Percentiles rank a stretch among this genome's conserved stretches.
These are phyloP conservation scores for Trichoderma asperellum DNA, from an alignment of 2,329 filamentous ascomycete species.

Conservation along the genomic window DNA sequence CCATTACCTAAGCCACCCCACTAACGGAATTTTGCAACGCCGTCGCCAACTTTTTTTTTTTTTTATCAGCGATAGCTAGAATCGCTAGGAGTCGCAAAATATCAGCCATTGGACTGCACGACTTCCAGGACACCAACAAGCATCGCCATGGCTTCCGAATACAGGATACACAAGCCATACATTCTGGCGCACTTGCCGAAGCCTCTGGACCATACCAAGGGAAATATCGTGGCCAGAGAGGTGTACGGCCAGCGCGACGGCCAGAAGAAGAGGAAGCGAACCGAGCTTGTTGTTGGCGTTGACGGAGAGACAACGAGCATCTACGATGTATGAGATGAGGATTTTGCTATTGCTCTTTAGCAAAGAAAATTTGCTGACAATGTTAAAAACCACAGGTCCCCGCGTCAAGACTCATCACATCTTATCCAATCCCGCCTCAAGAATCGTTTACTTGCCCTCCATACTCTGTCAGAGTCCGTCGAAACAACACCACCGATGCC, in stretches of 20 bases:
- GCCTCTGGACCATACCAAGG: slow-evolving; percentile 57
- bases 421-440: slow-evolving; percentile 68
- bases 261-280: slow-evolving; percentile 64
- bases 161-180: slow-evolving; percentile 67
- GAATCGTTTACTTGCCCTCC: slow-evolving; percentile 66
- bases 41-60: slow-evolving; percentile 44
- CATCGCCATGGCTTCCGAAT: slow-evolving; percentile 58
- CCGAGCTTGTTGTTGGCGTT: slow-evolving; percentile 65
- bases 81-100: slow-evolving; percentile 20
- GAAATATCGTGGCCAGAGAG: slow-evolving; percentile 61
- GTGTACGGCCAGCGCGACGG: slow-evolving; percentile 63
- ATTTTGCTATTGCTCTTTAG: too few species aligned
- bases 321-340: slow-evolving; percentile 61
- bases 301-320: slow-evolving; percentile 69
- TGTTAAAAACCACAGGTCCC: slow-evolving; percentile 53
- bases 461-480: slow-evolving; percentile 60
- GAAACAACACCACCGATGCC: slow-evolving; percentile 51
- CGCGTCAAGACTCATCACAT: slow-evolving; percentile 64
- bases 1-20: slow-evolving; percentile 36
- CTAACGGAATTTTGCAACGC: slow-evolving; percentile 43
- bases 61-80: slow-evolving; percentile 41
- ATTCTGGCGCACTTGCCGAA: slow-evolving; percentile 63
- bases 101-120: neutral
- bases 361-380: slow-evolving; percentile 22
- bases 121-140: neutral